Conservation (phyloP, 192 early-diverging fungal species). For the Diversispora epigaea region DNA sequence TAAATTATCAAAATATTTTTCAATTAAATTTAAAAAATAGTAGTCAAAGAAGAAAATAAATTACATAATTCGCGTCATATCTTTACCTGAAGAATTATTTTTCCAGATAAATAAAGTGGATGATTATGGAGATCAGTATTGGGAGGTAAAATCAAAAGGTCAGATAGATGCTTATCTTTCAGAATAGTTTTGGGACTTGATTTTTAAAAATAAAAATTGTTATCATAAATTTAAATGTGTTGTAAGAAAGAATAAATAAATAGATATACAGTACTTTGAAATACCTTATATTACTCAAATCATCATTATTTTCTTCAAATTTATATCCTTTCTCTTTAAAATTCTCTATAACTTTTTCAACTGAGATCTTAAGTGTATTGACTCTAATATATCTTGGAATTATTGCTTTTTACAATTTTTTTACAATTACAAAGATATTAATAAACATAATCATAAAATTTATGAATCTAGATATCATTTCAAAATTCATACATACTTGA, state of each 20-base stretch:
- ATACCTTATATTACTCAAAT: constrained; percentile 36
- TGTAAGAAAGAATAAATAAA: neutral
- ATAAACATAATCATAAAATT: neutral
- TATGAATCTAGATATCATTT: neutral
- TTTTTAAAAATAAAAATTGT: constrained; percentile 29
- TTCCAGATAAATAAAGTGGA: constrained; percentile 68
- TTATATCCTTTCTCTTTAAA: constrained; percentile 62
- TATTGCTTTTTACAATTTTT: no score
- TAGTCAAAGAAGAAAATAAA: neutral
- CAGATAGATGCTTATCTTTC: constrained; percentile 74
- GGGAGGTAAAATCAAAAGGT: constrained; percentile 83
- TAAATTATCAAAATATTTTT: neutral
- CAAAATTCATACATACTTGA: constrained; percentile 46
- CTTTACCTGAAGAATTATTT: constrained; percentile 79
- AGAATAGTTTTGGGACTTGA: constrained; percentile 44
- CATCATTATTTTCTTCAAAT: constrained; percentile 38
- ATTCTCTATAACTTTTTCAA: constrained; percentile 63
- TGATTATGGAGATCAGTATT: constrained; percentile 88
- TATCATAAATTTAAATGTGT: constrained; percentile 27
- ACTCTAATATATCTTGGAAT: constrained; percentile 88
- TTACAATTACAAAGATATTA: neutral
- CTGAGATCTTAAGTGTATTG: constrained; percentile 73
- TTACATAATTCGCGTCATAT: neutral
- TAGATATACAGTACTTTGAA: neutral
- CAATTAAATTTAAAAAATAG: neutral